Evolutionary conservation across 2,329 filamentous ascomycete species (phyloP).

Genomic region (Alternaria metachromatica): DNA sequence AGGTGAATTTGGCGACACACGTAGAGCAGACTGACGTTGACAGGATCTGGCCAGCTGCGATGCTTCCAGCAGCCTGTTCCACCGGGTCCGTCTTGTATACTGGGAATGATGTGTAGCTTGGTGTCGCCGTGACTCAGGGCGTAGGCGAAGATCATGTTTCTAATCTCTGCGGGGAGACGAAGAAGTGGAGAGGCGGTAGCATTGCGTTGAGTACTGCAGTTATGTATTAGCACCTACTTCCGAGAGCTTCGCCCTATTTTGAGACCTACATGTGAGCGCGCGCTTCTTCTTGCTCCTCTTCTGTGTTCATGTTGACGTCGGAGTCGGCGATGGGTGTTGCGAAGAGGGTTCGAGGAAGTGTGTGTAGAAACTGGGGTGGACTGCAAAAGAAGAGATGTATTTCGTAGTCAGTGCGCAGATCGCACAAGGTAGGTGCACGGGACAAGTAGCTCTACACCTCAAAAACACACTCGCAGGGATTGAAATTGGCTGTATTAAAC

Average conservation of each 20-base stretch:
- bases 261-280: neutral
- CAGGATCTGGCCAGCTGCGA: neutral
- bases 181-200: neutral
- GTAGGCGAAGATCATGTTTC: neutral
- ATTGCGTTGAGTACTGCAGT: neutral
- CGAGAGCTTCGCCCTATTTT: rapidly evolving
- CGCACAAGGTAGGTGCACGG: neutral
- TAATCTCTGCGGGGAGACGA: neutral
- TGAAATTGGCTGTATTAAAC: no score
- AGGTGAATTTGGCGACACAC: neutral
- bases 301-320: neutral
- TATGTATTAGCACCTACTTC: rapidly evolving
- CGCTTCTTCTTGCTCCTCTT: neutral
- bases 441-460: no score
- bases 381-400: no score
- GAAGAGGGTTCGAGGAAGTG: no score
- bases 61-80: neutral
- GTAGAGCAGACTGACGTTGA: neutral
- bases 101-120: neutral
- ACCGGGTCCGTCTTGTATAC: no score
- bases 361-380: no score
- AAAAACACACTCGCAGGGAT: no score
- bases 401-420: neutral
- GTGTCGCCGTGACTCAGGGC: neutral
- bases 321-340: neutral